Evolutionary conservation across 345 rosid species (phyloP).

Genomic region (Dimocarpus longan): DNA sequence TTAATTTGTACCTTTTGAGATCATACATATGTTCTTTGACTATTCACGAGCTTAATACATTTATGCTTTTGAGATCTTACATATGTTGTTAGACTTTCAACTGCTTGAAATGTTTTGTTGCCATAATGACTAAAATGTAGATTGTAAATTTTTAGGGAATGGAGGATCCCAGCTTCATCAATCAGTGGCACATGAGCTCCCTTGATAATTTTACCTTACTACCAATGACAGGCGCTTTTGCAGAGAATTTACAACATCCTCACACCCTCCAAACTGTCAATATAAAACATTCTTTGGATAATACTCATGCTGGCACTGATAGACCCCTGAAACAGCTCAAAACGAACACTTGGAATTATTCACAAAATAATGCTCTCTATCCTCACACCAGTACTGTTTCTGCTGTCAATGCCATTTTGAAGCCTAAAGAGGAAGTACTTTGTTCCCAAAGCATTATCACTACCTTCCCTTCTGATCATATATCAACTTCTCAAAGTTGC

Average conservation of each 20-base stretch:
- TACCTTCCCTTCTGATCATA: constrained; percentile 27
- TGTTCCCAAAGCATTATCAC: constrained; percentile 25
- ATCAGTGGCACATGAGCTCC: constrained; percentile 53
- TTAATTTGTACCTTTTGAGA: no score
- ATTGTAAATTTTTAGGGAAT: constrained; percentile 39
- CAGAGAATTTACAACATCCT: constrained; percentile 38
- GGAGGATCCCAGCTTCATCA: constrained; percentile 50
- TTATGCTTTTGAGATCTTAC: neutral
- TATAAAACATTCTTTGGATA: constrained; percentile 26
- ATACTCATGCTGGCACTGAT: neutral
- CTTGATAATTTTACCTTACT: constrained; percentile 41
- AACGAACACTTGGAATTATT: constrained; percentile 37
- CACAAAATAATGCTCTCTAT: constrained; percentile 31
- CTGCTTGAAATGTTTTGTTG: neutral
- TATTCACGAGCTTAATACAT: no score
- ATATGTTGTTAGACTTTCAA: no score
- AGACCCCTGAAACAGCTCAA: constrained; percentile 51
- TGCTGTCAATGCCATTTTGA: constrained; percentile 30
- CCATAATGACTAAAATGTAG: neutral
- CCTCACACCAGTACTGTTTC: constrained; percentile 28
- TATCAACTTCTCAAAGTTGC: constrained; percentile 32
- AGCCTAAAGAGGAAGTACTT: constrained; percentile 48
- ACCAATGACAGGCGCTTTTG: constrained; percentile 48
- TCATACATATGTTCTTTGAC: no score
- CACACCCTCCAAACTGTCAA: constrained; percentile 25